These are phyloP conservation scores for Annona squamosa DNA, from an alignment of 164 flowering plant genomes.

Conservation along the genomic window DNA sequence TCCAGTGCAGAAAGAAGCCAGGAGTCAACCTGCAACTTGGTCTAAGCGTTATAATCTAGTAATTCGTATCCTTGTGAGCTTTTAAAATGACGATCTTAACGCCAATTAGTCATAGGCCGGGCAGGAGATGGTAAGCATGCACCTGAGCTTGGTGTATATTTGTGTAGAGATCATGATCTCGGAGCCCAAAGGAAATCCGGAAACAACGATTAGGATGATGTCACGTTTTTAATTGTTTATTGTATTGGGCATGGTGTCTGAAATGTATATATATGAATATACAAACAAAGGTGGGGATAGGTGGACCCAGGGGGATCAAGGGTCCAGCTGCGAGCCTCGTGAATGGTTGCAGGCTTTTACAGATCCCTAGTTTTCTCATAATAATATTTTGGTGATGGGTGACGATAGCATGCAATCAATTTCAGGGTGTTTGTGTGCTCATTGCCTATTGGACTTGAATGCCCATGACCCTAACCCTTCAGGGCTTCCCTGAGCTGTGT, in stretches of 20 bases:
- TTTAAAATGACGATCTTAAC: neutral
- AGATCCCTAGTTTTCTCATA: conserved; percentile 5
- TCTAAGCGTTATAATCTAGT: neutral
- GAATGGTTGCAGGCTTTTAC: conserved; percentile 15
- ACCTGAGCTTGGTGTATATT: conserved; percentile 1
- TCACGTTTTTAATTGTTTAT: neutral
- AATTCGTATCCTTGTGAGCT: neutral
- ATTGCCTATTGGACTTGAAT: neutral
- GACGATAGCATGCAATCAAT: conserved; percentile 19
- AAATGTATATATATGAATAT: too few species aligned
- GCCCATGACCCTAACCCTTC: neutral
- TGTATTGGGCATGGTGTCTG: neutral
- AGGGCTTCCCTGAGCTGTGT: neutral
- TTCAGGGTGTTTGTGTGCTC: conserved; percentile 5
- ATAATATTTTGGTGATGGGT: neutral
- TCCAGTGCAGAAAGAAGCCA: neutral
- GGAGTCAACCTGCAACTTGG: too few species aligned
- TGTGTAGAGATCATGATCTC: neutral
- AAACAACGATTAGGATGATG: neutral
- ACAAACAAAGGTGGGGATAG: neutral
- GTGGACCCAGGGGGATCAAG: neutral
- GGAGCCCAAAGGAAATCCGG: neutral
- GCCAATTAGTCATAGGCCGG: neutral
- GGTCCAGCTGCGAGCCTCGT: conserved; percentile 18
- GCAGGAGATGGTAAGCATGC: neutral